Conservation (phyloP, 768 basidiomycete genomes). For the Russula brevipes region DNA sequence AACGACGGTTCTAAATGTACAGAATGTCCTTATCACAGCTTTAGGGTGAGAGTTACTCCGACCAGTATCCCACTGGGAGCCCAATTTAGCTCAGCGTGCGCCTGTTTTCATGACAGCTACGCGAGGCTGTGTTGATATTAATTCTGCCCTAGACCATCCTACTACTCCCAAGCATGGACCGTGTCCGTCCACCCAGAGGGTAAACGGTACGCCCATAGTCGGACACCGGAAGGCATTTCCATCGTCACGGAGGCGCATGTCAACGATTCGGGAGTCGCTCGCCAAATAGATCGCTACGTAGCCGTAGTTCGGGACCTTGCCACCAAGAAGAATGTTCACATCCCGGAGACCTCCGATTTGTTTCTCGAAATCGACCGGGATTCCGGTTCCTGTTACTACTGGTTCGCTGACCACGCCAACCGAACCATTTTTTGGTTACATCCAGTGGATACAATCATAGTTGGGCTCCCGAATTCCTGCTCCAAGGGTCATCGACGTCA, state of each 20-base stretch:
- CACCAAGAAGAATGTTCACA: not conserved
- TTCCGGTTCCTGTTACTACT: no score
- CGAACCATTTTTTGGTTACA: no score
- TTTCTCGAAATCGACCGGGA: no score
- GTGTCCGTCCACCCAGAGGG: slow-evolving; percentile 12
- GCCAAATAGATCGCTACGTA: not conserved
- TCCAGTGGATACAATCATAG: no score
- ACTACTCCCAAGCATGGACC: slow-evolving; percentile 5
- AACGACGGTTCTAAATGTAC: no score
- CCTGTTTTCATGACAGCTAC: not conserved
- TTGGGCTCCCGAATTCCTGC: no score
- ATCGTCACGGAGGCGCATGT: not conserved
- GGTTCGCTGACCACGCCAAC: no score
- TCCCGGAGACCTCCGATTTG: no score
- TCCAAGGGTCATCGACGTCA: no score
- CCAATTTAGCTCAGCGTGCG: slow-evolving; percentile 6
- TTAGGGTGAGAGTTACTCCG: not conserved
- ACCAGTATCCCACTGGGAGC: not conserved
- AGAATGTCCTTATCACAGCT: not conserved
- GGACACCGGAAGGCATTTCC: not conserved
- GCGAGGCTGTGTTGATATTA: not conserved
- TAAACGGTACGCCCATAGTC: slow-evolving; percentile 1
- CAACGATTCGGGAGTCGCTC: not conserved
- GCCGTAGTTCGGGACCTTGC: not conserved
- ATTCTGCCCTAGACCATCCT: not conserved